phyloP scores from a whole-genome alignment of 306 rosid genomes.

The Cotoneaster glaucophyllus region DNA sequence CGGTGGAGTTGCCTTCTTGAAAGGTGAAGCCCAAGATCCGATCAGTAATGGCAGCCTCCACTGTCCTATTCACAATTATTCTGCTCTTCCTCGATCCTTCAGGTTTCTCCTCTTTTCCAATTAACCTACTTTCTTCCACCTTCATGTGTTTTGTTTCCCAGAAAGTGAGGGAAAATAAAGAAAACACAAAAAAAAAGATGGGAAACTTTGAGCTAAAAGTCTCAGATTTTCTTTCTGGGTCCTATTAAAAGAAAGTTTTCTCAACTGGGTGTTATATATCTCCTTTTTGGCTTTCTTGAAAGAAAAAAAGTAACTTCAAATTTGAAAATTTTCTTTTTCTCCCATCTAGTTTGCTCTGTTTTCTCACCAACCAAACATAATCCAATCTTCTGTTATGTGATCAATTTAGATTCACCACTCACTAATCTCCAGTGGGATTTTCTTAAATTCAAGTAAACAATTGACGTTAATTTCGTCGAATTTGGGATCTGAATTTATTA shows the following conservation, averaged over 20 bases:
- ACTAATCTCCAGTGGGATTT: neutral
- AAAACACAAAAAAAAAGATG: neutral
- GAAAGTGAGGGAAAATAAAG: neutral
- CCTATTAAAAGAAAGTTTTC: neutral
- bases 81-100: slow-evolving; percentile 44
- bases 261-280: neutral
- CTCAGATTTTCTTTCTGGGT: neutral
- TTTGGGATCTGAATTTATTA: neutral
- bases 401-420: neutral
- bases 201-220: neutral
- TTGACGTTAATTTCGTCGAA: neutral
- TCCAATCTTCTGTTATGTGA: neutral
- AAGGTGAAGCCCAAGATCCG: slow-evolving; percentile 20
- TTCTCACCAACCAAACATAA: neutral
- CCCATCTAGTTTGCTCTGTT: neutral
- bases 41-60: slow-evolving; percentile 31
- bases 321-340: neutral
- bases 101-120: slow-evolving; percentile 31
- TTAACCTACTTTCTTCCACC: slow-evolving; percentile 6
- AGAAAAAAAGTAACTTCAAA: neutral
- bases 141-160: slow-evolving; percentile 9
- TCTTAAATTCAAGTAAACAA: neutral
- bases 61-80: slow-evolving; percentile 27
- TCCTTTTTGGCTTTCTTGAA: slow-evolving; percentile 5
- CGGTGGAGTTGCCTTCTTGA: neutral